phyloP scores from a whole-genome alignment of 1,284 basidiomycete species.

The Leccinum angustisporum region DNA sequence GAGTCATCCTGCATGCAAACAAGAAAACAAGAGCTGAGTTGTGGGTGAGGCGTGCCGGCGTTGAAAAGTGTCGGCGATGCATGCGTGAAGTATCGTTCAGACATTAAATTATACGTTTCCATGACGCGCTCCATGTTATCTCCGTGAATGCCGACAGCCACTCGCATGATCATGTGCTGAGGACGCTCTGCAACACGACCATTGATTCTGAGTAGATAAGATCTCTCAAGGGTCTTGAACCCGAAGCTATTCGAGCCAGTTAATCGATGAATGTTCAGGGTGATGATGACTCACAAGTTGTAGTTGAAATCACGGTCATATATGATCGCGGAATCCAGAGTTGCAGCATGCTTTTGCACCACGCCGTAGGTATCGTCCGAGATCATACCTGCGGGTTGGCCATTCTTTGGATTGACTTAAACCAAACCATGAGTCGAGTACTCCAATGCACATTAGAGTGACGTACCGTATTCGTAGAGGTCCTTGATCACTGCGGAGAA shows the following conservation, averaged over 20 bases:
- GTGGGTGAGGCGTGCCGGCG: slow-evolving; percentile 93
- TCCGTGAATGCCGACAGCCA: slow-evolving; percentile 97
- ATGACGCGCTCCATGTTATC: slow-evolving; percentile 86
- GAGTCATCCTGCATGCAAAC: slow-evolving; percentile 99
- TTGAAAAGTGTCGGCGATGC: slow-evolving; percentile 99
- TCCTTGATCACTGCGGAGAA: slow-evolving; percentile 93
- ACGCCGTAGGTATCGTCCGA: slow-evolving; percentile 85
- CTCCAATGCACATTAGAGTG: background rate
- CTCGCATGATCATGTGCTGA: slow-evolving; percentile 99
- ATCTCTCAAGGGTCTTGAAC: slow-evolving; percentile 99
- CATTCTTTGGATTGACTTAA: slow-evolving; percentile 97
- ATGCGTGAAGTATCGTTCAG: slow-evolving; percentile 96
- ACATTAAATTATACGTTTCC: slow-evolving; percentile 95
- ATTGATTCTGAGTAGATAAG: slow-evolving; percentile 93
- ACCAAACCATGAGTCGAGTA: slow-evolving; percentile 8
- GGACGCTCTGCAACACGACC: slow-evolving; percentile 96
- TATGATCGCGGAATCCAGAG: slow-evolving; percentile 93
- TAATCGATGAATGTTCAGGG: background rate
- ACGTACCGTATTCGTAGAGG: slow-evolving; percentile 84
- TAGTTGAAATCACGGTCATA: slow-evolving; percentile 99
- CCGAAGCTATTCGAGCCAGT: slow-evolving; percentile 70
- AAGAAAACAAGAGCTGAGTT: slow-evolving; percentile 97
- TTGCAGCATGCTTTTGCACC: slow-evolving; percentile 81
- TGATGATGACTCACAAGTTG: slow-evolving; percentile 66
- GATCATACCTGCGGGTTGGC: slow-evolving; percentile 87